A percentile compares a stretch with the other conserved stretches of the same genome.
Evolutionary conservation across 2,329 filamentous ascomycete species (phyloP).

Genomic region (Aspergillus chevalieri): DNA sequence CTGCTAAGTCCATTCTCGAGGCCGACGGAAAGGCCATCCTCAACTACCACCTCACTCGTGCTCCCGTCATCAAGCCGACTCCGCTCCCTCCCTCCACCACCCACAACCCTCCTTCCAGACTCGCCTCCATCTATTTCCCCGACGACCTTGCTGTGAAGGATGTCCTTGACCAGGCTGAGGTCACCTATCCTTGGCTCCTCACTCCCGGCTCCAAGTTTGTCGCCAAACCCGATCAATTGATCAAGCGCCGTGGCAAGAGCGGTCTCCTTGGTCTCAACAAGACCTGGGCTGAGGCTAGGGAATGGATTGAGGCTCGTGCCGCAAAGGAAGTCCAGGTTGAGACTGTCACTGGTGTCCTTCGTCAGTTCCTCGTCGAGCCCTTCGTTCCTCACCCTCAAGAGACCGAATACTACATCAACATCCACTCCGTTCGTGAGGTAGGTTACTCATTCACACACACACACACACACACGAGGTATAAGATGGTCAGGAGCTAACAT

Average conservation of each 20-base stretch:
- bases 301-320: constrained; percentile 88
- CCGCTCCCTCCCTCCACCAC: constrained; percentile 75
- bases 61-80: constrained; percentile 94
- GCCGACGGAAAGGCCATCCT: constrained; percentile 99
- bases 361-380: constrained; percentile 96
- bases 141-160: constrained; percentile 76
- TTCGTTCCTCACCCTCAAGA: constrained; percentile 93
- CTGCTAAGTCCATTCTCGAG: constrained; percentile 95
- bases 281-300: constrained; percentile 87
- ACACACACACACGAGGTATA: neutral
- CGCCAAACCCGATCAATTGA: constrained; percentile 98
- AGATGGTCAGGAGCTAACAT: neutral
- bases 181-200: constrained; percentile 94
- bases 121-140: constrained; percentile 88
- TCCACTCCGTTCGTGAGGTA: constrained; percentile 99
- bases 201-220: constrained; percentile 82
- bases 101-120: constrained; percentile 87
- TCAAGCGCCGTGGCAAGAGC: constrained; percentile 99
- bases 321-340: constrained; percentile 92
- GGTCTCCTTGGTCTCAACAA: constrained; percentile 95
- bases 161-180: constrained; percentile 90
- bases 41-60: constrained; percentile 99
- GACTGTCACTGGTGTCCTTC: constrained; percentile 78
- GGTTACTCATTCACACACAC: constrained; percentile 39
- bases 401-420: constrained; percentile 99